Evolutionary conservation across 768 basidiomycete species (phyloP).

Genomic region (Tricholoma furcatifolium): DNA sequence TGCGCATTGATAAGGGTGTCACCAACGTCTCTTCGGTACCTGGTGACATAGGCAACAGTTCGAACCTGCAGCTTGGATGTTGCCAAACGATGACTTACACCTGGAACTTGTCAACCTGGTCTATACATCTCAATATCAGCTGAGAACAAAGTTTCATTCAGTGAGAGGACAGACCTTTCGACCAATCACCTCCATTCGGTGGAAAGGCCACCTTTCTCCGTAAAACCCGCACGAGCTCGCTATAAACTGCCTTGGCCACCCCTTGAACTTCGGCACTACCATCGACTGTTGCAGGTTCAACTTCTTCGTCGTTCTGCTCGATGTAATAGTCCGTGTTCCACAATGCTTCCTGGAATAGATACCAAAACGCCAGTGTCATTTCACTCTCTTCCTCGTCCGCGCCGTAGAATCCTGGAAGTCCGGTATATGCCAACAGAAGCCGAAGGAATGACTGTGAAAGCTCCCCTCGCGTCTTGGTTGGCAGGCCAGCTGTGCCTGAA

Average conservation of each 20-base stretch:
- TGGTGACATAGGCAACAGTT: conserved; percentile 23
- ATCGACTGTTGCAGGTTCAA: conserved; percentile 10
- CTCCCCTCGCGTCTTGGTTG: conserved; percentile 38
- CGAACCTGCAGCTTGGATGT: background rate
- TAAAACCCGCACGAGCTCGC: conserved; percentile 70
- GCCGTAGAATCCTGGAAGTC: conserved; percentile 70
- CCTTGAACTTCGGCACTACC: conserved; percentile 29
- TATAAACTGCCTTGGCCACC: conserved; percentile 75
- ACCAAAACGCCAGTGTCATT: conserved; percentile 87
- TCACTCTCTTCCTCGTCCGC: conserved; percentile 88
- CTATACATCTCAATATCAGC: conserved; percentile 32
- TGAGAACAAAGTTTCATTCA: background rate
- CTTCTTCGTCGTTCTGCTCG: conserved; percentile 15
- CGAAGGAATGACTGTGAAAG: conserved; percentile 72
- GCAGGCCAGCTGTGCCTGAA: conserved; percentile 6
- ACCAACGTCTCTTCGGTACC: conserved; percentile 83
- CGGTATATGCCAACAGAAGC: conserved; percentile 71
- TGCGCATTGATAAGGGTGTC: conserved; percentile 89
- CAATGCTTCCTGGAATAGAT: conserved; percentile 83
- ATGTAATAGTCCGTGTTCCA: conserved; percentile 65
- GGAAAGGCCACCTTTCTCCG: conserved; percentile 80
- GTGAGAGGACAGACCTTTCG: conserved; percentile 55
- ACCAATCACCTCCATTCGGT: conserved; percentile 50
- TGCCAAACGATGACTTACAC: conserved; percentile 46
- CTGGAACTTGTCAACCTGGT: conserved; percentile 77